Base-by-base conservation (phyloP, 2,329 filamentous ascomycete species). In the Trichoderma guizhouense region DNA sequence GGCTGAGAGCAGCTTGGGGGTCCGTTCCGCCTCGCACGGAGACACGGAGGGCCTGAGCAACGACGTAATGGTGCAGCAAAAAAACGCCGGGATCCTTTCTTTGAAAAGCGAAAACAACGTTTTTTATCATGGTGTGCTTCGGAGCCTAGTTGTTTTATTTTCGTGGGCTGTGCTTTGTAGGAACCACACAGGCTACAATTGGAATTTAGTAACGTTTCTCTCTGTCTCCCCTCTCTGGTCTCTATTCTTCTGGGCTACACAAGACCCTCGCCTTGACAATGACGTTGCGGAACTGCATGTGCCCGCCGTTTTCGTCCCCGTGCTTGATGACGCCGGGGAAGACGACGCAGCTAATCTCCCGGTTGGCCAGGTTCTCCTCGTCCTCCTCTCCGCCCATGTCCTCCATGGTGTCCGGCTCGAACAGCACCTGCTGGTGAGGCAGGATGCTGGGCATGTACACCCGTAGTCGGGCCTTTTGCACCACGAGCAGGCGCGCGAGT, bases 201-300 rank as follows among this genome's bases (percentile, higher is more conserved):
- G 18, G 18, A n/a, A 47, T 24, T 21, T 47, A 15, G 43, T 47
- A 47, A 47, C 36, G 36, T 39, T 39, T 39, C 36, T 14, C 36
- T 39, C 36, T 47, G 9, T 60, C 55, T 1, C 34, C 34, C 39
- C 14, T 47, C 14, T 39, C 32, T 39, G 15, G 11, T 55, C 53
- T 53, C 53, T 69, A 76, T 47, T 78, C 77, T 76, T 87, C 85
- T 9, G 85, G 82, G 64, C 82, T 82, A 77, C 90, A 91, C 62
- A 92, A 80, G 6, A 92, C 90, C 75, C 86, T 87, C n/a, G 89
- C 88, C 80, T 91, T 92, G 72, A 86, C 83, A 74, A 92, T 87
- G 60, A 92, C 84, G 77, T 92, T 92, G 55, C 85, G 84, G 73
- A 88, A 86, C 76, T 91, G 86, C 75, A 87, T 79, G 73, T 90